These are phyloP conservation scores for Tremella mesenterica DNA, from an alignment of 768 basidiomycete species.

Conservation along the genomic window DNA sequence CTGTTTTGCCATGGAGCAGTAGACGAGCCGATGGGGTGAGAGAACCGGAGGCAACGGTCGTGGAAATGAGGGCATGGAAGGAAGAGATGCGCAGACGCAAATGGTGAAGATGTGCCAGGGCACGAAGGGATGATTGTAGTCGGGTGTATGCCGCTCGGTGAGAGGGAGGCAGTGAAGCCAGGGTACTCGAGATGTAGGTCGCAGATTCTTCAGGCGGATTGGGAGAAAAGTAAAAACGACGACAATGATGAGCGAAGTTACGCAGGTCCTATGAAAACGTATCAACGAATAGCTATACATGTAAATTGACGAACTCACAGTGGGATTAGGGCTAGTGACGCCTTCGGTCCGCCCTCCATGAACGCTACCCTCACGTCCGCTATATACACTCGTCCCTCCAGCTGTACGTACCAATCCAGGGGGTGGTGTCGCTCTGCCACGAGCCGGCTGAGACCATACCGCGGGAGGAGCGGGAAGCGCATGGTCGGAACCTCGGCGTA, in stretches of 20 bases:
- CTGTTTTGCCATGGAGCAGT: conserved; percentile 56
- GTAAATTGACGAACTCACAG: conserved; percentile 6
- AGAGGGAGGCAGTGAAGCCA: conserved; percentile 68
- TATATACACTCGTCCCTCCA: conserved; percentile 4
- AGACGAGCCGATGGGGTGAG: conserved; percentile 64
- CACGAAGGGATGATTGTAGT: conserved; percentile 74
- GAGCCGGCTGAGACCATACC: not conserved
- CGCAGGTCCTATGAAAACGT: conserved; percentile 21
- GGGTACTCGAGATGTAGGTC: conserved; percentile 63
- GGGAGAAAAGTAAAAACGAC: conserved; percentile 29
- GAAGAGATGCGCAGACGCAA: conserved; percentile 69
- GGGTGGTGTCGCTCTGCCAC: not conserved
- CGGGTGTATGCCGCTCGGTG: conserved; percentile 81
- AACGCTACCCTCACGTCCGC: conserved; percentile 13
- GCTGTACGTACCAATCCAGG: not conserved
- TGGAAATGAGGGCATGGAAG: conserved; percentile 72
- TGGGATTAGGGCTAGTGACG: conserved; percentile 17
- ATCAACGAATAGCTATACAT: not conserved
- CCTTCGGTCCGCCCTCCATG: conserved; percentile 12
- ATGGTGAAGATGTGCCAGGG: conserved; percentile 72
- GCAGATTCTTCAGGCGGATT: conserved; percentile 25
- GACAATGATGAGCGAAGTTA: conserved; percentile 36
- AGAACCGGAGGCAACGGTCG: conserved; percentile 71
- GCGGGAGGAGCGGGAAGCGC: not conserved
- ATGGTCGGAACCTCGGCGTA: conserved; percentile 14